These are phyloP conservation scores for Rhodotorula sp. DNA, from an alignment of 1,284 basidiomycete genomes.

Conservation along the genomic window DNA sequence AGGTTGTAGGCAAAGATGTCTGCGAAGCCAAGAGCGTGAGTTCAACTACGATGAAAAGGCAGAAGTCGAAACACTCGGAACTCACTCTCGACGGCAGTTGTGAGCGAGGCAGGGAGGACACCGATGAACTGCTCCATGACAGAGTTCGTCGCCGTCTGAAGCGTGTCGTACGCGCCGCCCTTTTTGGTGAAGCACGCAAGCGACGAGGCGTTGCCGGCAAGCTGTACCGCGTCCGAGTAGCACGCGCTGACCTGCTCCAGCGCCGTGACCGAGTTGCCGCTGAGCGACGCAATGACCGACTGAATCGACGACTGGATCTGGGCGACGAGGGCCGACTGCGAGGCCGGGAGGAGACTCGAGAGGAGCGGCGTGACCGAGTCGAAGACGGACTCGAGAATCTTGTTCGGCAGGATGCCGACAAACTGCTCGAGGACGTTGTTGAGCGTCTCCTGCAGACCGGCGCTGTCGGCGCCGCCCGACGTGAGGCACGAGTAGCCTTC, in stretches of 20 bases:
- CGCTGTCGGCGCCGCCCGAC: constrained; percentile 28
- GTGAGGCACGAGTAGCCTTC: constrained; percentile 43
- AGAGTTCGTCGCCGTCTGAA: constrained; percentile 40
- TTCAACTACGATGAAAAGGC: not conserved
- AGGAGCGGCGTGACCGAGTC: constrained; percentile 42
- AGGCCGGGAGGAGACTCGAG: constrained; percentile 37
- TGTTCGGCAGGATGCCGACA: constrained; percentile 44
- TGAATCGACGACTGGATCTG: constrained; percentile 43
- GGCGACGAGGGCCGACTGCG: constrained; percentile 33
- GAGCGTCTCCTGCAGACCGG: constrained; percentile 36
- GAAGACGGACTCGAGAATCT: constrained; percentile 39
- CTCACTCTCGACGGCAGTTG: constrained; percentile 27
- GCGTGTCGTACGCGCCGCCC: constrained; percentile 38
- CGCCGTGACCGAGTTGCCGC: constrained; percentile 42
- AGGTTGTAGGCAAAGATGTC: constrained; percentile 41
- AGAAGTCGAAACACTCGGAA: not conserved
- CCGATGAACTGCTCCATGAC: constrained; percentile 44
- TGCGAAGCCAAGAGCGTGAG: not conserved
- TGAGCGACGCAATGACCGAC: constrained; percentile 40
- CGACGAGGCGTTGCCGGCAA: constrained; percentile 38
- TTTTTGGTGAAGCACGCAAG: constrained; percentile 41
- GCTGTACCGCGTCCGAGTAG: constrained; percentile 40
- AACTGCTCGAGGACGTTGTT: constrained; percentile 45
- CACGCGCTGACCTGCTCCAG: constrained; percentile 35
- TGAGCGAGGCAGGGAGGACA: constrained; percentile 35